phyloP scores from a whole-genome alignment of 257 asterid species.

The Penstemon eatonii region DNA sequence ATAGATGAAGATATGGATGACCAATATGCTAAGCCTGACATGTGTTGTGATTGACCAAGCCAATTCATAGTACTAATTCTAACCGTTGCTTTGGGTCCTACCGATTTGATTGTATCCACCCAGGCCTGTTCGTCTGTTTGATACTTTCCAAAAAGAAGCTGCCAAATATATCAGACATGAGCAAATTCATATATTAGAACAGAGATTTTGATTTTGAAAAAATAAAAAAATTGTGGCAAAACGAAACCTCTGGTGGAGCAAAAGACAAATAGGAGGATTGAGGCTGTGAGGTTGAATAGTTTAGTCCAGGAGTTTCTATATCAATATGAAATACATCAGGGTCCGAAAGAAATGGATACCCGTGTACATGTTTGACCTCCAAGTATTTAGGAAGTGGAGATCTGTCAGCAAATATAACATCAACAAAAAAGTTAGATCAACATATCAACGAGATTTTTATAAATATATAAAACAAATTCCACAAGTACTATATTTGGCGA shows the following conservation, averaged over 20 bases:
- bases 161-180: constrained; percentile 27
- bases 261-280: constrained; percentile 67
- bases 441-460: neutral
- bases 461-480: too few species aligned
- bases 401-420: constrained; percentile 40
- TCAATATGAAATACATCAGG: constrained; percentile 46
- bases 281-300: constrained; percentile 38
- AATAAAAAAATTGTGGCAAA: neutral
- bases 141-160: constrained; percentile 67
- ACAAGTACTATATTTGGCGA: too few species aligned
- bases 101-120: constrained; percentile 82
- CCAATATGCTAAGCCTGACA: constrained; percentile 61
- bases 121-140: constrained; percentile 87
- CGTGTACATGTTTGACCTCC: constrained; percentile 55
- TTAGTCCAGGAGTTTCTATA: constrained; percentile 60
- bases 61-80: constrained; percentile 88
- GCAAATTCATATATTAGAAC: neutral
- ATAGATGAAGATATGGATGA: constrained; percentile 74
- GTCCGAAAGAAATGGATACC: constrained; percentile 68
- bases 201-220: neutral
- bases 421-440: neutral
- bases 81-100: constrained; percentile 51
- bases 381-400: constrained; percentile 67
- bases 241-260: constrained; percentile 88
- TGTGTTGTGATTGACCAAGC: constrained; percentile 88